These are phyloP conservation scores for Cercophora samala DNA, from an alignment of 495 filamentous ascomycete species.

Conservation along the genomic window DNA sequence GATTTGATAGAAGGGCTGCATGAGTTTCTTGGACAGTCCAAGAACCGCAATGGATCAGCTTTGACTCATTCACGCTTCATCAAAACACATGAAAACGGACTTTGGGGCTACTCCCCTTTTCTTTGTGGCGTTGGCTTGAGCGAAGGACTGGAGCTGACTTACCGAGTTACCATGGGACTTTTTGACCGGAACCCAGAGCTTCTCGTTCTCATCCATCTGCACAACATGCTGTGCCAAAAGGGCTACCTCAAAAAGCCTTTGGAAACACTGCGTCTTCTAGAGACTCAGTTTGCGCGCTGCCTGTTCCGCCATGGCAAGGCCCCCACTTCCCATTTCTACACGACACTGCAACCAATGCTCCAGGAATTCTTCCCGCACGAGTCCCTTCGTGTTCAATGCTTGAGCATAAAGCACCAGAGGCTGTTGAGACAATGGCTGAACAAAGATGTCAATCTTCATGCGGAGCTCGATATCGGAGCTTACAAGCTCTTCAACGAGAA, in stretches of 20 bases:
- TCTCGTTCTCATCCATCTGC: constrained; percentile 33
- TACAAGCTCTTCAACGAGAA: not conserved
- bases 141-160: constrained; percentile 40
- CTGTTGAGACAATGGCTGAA: not conserved
- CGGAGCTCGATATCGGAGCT: not conserved
- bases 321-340: constrained; percentile 31
- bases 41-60: constrained; percentile 11
- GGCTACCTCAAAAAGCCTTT: constrained; percentile 36
- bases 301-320: constrained; percentile 36
- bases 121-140: constrained; percentile 46
- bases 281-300: constrained; percentile 2
- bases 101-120: constrained; percentile 52
- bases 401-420: not conserved
- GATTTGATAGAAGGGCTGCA: constrained; percentile 3
- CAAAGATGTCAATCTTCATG: not conserved
- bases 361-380: not conserved
- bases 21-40: constrained; percentile 37
- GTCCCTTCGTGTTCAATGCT: not conserved
- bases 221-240: constrained; percentile 46
- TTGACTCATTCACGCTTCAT: constrained; percentile 46
- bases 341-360: constrained; percentile 8
- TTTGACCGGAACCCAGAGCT: constrained; percentile 34
- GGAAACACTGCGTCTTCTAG: constrained; percentile 12
- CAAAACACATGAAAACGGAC: constrained; percentile 41
- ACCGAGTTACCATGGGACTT: constrained; percentile 31